Conservation (phyloP, 768 basidiomycete species). For the Floccularia luteovirens region DNA sequence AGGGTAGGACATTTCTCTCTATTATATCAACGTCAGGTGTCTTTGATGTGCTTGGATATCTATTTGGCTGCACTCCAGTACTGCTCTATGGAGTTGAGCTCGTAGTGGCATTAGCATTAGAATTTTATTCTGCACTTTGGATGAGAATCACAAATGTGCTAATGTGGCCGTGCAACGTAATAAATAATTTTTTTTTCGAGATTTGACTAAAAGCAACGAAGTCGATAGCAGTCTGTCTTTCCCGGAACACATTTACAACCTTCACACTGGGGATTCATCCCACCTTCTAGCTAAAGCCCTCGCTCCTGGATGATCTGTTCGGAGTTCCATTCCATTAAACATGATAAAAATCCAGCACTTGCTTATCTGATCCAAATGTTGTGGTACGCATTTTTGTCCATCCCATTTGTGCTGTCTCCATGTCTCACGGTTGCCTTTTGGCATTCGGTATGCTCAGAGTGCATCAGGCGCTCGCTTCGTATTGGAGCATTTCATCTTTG, state of each 20-base stretch:
- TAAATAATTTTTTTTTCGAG: not conserved
- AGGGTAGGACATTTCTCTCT: conserved; percentile 16
- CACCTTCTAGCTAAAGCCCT: conserved; percentile 12
- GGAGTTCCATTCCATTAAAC: conserved; percentile 25
- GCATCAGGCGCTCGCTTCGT: conserved; percentile 12
- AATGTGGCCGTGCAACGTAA: not conserved
- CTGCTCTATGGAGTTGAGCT: conserved; percentile 24
- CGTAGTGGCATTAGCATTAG: no score
- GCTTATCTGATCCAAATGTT: conserved; percentile 8
- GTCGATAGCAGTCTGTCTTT: conserved; percentile 15
- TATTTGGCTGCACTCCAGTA: conserved; percentile 21
- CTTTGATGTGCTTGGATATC: conserved; percentile 10
- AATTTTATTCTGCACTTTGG: no score
- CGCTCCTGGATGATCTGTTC: conserved; percentile 16
- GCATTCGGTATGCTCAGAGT: conserved; percentile 11
- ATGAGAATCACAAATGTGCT: conserved; percentile 13
- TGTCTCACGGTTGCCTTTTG: conserved; percentile 10
- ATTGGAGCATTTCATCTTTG: no score
- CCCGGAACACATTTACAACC: conserved; percentile 16
- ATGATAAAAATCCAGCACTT: conserved; percentile 19
- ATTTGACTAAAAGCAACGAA: not conserved
- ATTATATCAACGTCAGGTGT: conserved; percentile 18
- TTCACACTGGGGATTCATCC: conserved; percentile 11
- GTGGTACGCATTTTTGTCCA: conserved; percentile 8
- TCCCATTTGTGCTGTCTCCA: conserved; percentile 10